Conservation (phyloP, 495 filamentous ascomycete species). For the Ramalina intermedia region DNA sequence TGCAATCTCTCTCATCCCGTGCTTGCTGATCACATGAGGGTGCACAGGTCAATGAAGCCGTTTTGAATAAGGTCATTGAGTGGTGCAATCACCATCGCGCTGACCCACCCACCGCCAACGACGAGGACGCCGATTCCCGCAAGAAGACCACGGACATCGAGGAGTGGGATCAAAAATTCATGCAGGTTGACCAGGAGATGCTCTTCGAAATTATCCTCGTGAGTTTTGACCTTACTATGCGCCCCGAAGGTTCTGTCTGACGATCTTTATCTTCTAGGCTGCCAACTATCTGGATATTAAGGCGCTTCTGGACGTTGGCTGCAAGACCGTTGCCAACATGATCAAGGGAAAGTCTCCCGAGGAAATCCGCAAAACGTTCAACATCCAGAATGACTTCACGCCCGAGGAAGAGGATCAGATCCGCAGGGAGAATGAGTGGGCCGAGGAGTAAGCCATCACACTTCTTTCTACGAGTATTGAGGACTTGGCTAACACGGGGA, state of each 20-base stretch:
- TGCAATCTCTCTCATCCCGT: background rate
- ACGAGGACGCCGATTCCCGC: slow-evolving; percentile 84
- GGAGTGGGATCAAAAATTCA: slow-evolving; percentile 99
- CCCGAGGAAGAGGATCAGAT: slow-evolving; percentile 63
- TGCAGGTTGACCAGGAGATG: slow-evolving; percentile 99
- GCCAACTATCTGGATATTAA: slow-evolving; percentile 65
- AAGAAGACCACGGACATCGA: slow-evolving; percentile 99
- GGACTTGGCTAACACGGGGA: slow-evolving; percentile 9
- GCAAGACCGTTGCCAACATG: slow-evolving; percentile 59
- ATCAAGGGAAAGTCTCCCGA: slow-evolving; percentile 63
- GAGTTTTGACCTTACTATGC: slow-evolving; percentile 22
- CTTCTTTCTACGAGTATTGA: background rate
- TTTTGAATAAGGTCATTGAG: slow-evolving; percentile 88
- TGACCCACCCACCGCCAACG: slow-evolving; percentile 59
- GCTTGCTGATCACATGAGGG: background rate
- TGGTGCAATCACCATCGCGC: slow-evolving; percentile 92
- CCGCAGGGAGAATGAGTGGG: slow-evolving; percentile 59
- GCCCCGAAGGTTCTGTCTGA: background rate
- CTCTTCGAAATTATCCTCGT: slow-evolving; percentile 97
- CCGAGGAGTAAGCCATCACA: slow-evolving; percentile 36
- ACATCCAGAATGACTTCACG: slow-evolving; percentile 63
- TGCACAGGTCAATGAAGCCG: slow-evolving; percentile 73
- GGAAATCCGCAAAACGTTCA: slow-evolving; percentile 64
- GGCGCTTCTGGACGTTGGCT: slow-evolving; percentile 50
- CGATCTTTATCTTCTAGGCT: slow-evolving; percentile 24